A percentile compares a stretch with the other conserved stretches of the same genome.
phyloP scores from a whole-genome alignment of 768 basidiomycete genomes.

The Lenzites betulinus region DNA sequence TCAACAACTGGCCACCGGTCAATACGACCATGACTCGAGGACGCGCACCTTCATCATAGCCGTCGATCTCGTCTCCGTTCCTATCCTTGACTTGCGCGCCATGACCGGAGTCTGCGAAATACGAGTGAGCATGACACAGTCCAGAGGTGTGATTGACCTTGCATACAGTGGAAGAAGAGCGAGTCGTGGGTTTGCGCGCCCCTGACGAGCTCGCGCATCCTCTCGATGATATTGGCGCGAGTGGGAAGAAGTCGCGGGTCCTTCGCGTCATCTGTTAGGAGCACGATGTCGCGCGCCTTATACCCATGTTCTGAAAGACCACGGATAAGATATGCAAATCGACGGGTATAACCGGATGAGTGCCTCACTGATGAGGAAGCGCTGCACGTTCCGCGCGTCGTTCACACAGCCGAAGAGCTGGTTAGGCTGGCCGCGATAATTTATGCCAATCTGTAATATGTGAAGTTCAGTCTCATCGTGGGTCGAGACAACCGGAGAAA shows the following conservation, averaged over 20 bases:
- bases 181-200: conserved; percentile 82
- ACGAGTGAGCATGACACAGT: not conserved
- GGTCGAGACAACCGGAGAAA: not conserved
- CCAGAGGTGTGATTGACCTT: no score
- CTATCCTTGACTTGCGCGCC: conserved; percentile 87
- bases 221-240: conserved; percentile 75
- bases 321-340: no score
- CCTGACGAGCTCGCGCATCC: conserved; percentile 91
- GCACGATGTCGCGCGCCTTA: conserved; percentile 73
- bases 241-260: conserved; percentile 74
- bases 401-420: conserved; percentile 87
- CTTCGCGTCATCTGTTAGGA: conserved; percentile 75
- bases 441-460: conserved; percentile 75
- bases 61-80: conserved; percentile 85
- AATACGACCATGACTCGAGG: not conserved
- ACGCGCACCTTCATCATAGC: conserved; percentile 70
- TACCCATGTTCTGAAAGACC: conserved; percentile 25
- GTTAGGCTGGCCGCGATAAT: conserved; percentile 71
- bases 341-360: not conserved
- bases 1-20: not conserved
- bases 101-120: conserved; percentile 78
- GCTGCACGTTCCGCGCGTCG: conserved; percentile 79
- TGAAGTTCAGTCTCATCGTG: not conserved
- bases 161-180: conserved; percentile 86
- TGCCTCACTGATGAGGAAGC: conserved; percentile 69